Conservation (phyloP, 2,329 filamentous ascomycete species). For the Calonectria hongkongensis region DNA sequence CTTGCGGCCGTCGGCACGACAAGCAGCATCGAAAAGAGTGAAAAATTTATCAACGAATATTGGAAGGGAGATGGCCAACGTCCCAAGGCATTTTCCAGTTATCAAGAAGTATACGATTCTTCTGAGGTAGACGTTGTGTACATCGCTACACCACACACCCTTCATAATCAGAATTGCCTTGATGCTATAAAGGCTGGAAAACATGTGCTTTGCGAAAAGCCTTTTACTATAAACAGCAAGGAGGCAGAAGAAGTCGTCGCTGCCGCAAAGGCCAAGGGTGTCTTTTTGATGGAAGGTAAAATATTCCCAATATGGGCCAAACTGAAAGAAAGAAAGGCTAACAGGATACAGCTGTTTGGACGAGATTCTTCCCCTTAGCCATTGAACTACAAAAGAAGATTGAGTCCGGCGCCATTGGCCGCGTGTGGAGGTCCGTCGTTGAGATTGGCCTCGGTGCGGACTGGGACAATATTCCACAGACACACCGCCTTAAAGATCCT, state of each 20-base stretch:
- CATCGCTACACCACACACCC: slow-evolving; percentile 66
- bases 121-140: slow-evolving; percentile 66
- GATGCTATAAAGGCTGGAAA: slow-evolving; percentile 66
- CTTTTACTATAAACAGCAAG: slow-evolving; percentile 63
- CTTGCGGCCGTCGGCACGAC: slow-evolving; percentile 29
- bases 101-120: slow-evolving; percentile 64
- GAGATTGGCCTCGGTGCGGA: slow-evolving; percentile 62
- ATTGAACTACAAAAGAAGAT: slow-evolving; percentile 58
- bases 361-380: slow-evolving; percentile 63
- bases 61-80: slow-evolving; percentile 34
- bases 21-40: slow-evolving; percentile 28
- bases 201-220: slow-evolving; percentile 67
- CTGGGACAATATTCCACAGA: slow-evolving; percentile 54
- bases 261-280: slow-evolving; percentile 60
- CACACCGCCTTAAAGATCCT: slow-evolving; percentile 60
- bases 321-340: background rate
- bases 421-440: slow-evolving; percentile 60
- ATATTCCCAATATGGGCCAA: background rate
- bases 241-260: slow-evolving; percentile 62
- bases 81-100: slow-evolving; percentile 58
- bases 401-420: slow-evolving; percentile 63
- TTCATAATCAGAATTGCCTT: slow-evolving; percentile 65
- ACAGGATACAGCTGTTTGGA: slow-evolving; percentile 60
- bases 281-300: slow-evolving; percentile 64
- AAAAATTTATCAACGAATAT: slow-evolving; percentile 32